Base-by-base conservation (phyloP, 2,329 filamentous ascomycete species). In the Aspergillus thermomutatus region DNA sequence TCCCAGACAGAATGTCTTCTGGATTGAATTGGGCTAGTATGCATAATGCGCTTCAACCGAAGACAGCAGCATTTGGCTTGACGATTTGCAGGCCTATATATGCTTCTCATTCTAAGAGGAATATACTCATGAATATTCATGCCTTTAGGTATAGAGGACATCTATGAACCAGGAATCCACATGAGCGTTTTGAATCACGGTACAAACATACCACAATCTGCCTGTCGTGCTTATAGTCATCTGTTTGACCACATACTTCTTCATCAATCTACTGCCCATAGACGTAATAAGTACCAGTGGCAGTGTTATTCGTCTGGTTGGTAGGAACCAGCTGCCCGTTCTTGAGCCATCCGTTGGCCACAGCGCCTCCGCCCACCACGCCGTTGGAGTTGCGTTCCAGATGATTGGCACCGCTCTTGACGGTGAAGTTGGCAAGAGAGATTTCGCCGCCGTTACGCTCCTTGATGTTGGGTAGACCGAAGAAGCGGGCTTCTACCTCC, bases 401-500 rank as follows among this genome's bases (percentile, higher is more conserved):
- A 59, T 75, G 80, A 63, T 89, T 90, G 56, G 79, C 85, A 0
- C 85, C 86, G 26, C 72, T 79, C 58, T 80, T 69, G 8, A 91
- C 86, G 0, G 87, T 88, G 67, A 91, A 91, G 68, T 88, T 89
- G 1, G 87, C 87, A 21, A 91, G 71, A 1, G 82, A 79, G 46
- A 90, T 80, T 67, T 91, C 88, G 69, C 83, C 83, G 0, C 80
- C 75, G 64, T 88, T 89, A 46, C 84, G 77, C 4, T 74, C 80
- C 25, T 82, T 75, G 4, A 88, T 77, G 1, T 81, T 85, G 0
- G 87, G 86, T 66, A 82, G 66, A 43, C 85, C 88, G 63, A 86
- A 91, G 73, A 82, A 91, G 11, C 79, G 77, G 0, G 87, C 87
- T n/a, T 82, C 76, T 2, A 88, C 78, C 47, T 81, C 75, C 10